Conservation (phyloP, 2,329 filamentous ascomycete genomes). For the Claviceps pazoutovae region DNA sequence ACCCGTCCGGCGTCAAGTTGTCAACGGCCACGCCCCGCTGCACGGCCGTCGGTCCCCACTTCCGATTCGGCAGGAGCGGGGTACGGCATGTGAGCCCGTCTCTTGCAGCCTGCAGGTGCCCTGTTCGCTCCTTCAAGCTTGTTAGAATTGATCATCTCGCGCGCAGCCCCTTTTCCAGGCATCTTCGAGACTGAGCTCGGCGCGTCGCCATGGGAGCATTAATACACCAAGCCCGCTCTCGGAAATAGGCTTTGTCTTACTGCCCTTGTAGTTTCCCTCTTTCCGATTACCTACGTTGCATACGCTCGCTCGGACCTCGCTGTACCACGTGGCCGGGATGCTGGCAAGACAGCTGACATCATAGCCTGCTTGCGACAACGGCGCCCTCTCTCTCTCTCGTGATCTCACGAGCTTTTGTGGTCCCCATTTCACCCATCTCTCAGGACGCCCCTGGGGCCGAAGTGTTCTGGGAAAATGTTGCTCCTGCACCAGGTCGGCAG, state of each 20-base stretch:
- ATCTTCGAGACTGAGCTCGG: background rate
- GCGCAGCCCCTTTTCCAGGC: no score
- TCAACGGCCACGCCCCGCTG: no score
- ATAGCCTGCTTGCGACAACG: background rate
- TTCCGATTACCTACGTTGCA: background rate
- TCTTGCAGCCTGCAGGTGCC: no score
- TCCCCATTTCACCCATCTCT: background rate
- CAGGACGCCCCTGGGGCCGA: background rate
- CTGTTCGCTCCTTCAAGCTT: no score
- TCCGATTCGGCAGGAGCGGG: no score
- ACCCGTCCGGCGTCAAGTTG: no score
- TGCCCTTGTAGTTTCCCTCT: background rate
- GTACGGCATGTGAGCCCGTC: no score
- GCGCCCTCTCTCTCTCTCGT: background rate
- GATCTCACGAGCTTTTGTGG: background rate
- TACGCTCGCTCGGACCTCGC: background rate
- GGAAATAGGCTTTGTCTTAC: background rate
- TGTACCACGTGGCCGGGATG: background rate
- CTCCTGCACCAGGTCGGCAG: constrained; percentile 81
- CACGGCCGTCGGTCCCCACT: no score
- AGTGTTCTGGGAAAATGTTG: constrained; percentile 45
- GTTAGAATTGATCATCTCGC: no score
- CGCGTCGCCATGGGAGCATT: background rate
- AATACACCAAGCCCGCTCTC: background rate
- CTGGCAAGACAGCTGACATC: background rate